phyloP scores from a whole-genome alignment of 75 land plant genomes.

The Cryptomeria japonica region DNA sequence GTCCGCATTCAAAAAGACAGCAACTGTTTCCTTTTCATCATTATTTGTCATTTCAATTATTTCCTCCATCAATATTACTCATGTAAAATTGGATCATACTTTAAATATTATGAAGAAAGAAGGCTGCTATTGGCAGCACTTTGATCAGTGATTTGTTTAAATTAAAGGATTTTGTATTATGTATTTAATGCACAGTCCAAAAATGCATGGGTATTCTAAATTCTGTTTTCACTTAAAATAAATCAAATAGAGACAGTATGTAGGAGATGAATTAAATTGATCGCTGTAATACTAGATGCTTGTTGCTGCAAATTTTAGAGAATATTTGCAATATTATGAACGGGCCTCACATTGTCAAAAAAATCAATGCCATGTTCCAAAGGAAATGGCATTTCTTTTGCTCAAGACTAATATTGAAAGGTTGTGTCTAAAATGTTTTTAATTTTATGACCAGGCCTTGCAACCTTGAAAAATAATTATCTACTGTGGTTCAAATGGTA shows the following conservation, averaged over 20 bases:
- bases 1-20: background rate
- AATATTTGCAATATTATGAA: too few species aligned
- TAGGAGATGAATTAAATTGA: too few species aligned
- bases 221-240: too few species aligned
- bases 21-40: background rate
- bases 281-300: too few species aligned
- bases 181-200: background rate
- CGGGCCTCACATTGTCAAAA: too few species aligned
- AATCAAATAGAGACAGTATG: too few species aligned
- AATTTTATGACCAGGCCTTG: too few species aligned
- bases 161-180: background rate
- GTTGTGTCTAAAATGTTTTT: too few species aligned
- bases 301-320: background rate
- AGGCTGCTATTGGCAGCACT: background rate
- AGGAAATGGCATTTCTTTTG: background rate
- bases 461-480: too few species aligned
- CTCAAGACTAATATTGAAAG: background rate
- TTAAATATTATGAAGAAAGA: background rate
- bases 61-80: background rate
- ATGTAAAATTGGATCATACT: background rate
- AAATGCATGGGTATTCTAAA: too few species aligned
- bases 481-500: too few species aligned
- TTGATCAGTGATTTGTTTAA: background rate
- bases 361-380: too few species aligned
- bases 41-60: background rate